A percentile compares a stretch with the other conserved stretches of the same genome.
These are phyloP conservation scores for Didymosphaeria variabile DNA, from an alignment of 2,329 filamentous ascomycete species.

Conservation along the genomic window DNA sequence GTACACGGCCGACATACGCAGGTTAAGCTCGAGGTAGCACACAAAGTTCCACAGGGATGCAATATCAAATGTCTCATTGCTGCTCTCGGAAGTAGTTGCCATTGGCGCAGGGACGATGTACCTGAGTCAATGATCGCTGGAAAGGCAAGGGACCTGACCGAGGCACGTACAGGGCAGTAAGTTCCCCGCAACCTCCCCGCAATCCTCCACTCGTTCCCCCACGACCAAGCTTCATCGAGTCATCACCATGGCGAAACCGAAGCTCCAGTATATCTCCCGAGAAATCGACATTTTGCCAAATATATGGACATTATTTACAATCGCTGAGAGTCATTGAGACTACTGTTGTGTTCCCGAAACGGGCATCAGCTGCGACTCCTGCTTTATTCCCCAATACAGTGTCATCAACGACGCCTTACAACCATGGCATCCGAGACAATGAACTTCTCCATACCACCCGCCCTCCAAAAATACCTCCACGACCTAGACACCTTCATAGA, in stretches of 20 bases:
- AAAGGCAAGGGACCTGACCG: not conserved
- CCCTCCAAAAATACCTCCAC: slow-evolving; percentile 58
- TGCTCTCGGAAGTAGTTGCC: no score
- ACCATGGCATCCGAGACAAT: slow-evolving; percentile 44
- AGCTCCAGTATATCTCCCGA: slow-evolving; percentile 18
- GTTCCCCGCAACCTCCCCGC: slow-evolving; percentile 10
- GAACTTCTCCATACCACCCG: slow-evolving; percentile 65
- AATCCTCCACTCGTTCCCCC: slow-evolving; percentile 6
- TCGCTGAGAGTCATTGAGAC: slow-evolving; percentile 4
- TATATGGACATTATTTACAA: not conserved
- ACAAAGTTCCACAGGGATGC: no score
- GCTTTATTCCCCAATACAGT: not conserved
- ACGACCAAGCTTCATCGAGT: slow-evolving; percentile 38
- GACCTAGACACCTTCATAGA: slow-evolving; percentile 67
- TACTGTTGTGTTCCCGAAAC: not conserved
- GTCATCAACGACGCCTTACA: not conserved
- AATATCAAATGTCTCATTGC: no score
- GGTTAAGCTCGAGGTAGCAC: no score
- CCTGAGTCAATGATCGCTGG: not conserved
- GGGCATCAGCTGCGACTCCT: no score
- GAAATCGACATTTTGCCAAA: not conserved
- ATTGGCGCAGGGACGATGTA: no score
- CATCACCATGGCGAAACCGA: slow-evolving; percentile 39
- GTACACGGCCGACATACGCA: no score
- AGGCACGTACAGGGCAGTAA: not conserved